Evolutionary conservation across 73 alveolate species (phyloP).

Genomic region (Blepharisma japonicum): DNA sequence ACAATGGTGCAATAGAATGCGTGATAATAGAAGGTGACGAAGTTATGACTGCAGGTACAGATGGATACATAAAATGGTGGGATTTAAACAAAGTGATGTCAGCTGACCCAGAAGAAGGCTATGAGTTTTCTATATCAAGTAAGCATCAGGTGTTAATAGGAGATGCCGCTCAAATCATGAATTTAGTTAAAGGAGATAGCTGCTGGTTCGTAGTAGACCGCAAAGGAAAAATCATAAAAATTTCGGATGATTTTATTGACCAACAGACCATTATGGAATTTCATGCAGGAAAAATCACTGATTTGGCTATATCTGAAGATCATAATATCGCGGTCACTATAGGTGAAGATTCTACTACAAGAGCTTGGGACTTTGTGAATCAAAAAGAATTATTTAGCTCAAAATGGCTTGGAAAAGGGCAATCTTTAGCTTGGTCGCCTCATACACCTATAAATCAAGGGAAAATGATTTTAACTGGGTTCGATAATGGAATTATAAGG

Average conservation of each 20-base stretch:
- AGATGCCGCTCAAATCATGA: conserved; percentile 76
- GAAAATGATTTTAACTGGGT: conserved; percentile 78
- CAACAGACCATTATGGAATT: conserved; percentile 68
- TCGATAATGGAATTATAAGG: conserved; percentile 72
- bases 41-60: conserved; percentile 91
- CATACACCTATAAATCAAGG: conserved; percentile 69
- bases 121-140: conserved; percentile 69
- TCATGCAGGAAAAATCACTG: conserved; percentile 81
- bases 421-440: conserved; percentile 70
- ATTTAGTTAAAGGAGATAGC: conserved; percentile 76
- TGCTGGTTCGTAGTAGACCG: conserved; percentile 93
- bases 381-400: conserved; percentile 71
- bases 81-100: conserved; percentile 80
- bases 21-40: conserved; percentile 76
- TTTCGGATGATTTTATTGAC: conserved; percentile 68
- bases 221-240: conserved; percentile 86
- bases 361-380: conserved; percentile 82
- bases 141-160: conserved; percentile 66
- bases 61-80: conserved; percentile 97
- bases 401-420: conserved; percentile 63
- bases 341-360: conserved; percentile 88
- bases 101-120: conserved; percentile 94
- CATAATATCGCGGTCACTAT: conserved; percentile 83
- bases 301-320: conserved; percentile 67
- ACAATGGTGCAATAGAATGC: conserved; percentile 79